A percentile compares a stretch with the other conserved stretches of the same genome.
These are phyloP conservation scores for Lepidium didymum DNA, from an alignment of 345 rosid genomes.

Conservation along the genomic window DNA sequence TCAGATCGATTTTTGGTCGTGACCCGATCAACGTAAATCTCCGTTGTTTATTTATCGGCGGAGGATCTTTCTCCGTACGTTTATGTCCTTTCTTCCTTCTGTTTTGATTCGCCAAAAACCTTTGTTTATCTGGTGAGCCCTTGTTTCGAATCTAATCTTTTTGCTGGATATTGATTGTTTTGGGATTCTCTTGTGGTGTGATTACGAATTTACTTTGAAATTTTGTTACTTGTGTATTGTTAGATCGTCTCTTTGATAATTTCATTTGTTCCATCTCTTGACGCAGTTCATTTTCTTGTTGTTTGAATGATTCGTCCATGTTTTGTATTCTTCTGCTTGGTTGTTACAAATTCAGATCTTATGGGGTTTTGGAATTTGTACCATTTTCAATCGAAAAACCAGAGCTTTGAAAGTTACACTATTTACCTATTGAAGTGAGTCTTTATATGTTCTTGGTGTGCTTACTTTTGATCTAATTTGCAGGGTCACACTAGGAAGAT, in stretches of 20 bases:
- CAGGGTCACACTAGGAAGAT: slow-evolving; percentile 15
- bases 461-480: neutral
- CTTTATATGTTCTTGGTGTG: neutral
- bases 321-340: neutral
- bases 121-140: slow-evolving; percentile 7
- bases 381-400: neutral
- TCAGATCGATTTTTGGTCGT: slow-evolving; percentile 15
- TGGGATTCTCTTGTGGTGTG: neutral
- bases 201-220: neutral
- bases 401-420: neutral
- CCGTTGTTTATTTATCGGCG: slow-evolving; percentile 8
- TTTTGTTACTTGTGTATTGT: neutral
- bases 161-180: neutral
- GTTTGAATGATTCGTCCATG: neutral
- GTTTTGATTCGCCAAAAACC: neutral
- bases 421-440: neutral
- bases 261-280: neutral
- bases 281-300: neutral
- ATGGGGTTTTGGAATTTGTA: neutral
- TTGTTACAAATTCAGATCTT: neutral
- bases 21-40: slow-evolving; percentile 20
- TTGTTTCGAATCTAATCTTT: neutral
- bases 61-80: neutral
- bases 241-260: neutral
- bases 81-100: neutral